Conservation (phyloP, 1,139 yeast species). For the Blastobotrys aristatus region DNA sequence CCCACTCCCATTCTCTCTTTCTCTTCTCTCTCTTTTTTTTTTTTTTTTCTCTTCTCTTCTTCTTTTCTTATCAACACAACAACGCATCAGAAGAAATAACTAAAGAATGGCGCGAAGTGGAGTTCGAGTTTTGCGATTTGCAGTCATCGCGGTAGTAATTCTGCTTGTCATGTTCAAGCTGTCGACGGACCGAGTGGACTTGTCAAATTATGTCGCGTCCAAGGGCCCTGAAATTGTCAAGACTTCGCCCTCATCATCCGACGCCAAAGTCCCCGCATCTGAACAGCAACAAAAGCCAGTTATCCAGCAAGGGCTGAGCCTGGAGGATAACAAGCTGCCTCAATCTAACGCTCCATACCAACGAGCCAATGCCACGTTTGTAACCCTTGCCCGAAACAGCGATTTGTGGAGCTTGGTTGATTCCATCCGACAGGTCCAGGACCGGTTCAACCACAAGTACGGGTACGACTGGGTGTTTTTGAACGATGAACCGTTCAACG, state of each 20-base stretch:
- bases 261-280: slow-evolving; percentile 11
- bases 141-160: slow-evolving; percentile 35
- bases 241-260: background rate
- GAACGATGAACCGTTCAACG: slow-evolving; percentile 58
- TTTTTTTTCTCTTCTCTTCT: background rate
- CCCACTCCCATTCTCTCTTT: too few relatives aligned
- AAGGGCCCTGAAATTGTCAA: slow-evolving; percentile 13
- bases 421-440: slow-evolving; percentile 63
- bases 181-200: slow-evolving; percentile 30
- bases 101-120: slow-evolving; percentile 35
- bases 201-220: slow-evolving; percentile 22
- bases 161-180: slow-evolving; percentile 37
- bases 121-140: slow-evolving; percentile 35
- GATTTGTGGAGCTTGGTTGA: slow-evolving; percentile 56
- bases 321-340: background rate
- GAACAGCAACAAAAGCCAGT: background rate
- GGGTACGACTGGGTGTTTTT: slow-evolving; percentile 77
- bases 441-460: slow-evolving; percentile 59
- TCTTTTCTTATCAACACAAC: background rate
- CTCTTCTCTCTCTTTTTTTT: background rate
- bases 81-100: background rate
- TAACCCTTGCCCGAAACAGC: slow-evolving; percentile 64
- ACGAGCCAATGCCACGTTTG: slow-evolving; percentile 58
- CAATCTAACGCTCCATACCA: slow-evolving; percentile 12
- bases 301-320: background rate